Evolutionary conservation across 352 stramenopile species (phyloP), one percentile per base, ranked within the genome.

Genomic region (Peronospora farinosa): DNA sequence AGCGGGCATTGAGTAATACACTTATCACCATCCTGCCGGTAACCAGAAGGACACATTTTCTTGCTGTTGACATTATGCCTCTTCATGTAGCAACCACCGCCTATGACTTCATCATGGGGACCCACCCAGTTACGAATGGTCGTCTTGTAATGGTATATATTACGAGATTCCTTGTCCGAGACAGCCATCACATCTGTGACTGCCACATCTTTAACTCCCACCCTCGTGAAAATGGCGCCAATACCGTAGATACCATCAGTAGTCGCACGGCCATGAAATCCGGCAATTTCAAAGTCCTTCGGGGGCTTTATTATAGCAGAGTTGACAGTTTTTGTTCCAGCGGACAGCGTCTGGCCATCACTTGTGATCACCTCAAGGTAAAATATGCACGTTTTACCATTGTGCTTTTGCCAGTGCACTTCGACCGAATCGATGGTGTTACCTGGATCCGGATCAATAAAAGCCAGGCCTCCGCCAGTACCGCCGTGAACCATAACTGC

Each of bases 1-100:
- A 76, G 42, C 0, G 74, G 74, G 9, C 74, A 86, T 43, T 83
- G 57, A 0, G 68, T 60, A 42, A 72, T 58, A 40, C 73, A 82
- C 5, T 60, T 59, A 38, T 71, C 43, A 1, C 74, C 69, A 40
- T 78, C 54, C 28, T 61, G 68, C 35, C 72, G 60, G 43, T 73
- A 84, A 17, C 73, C 70, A 0, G 51, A 44, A 8, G 67, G 65
- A 38, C 71, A 81, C 8, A 50, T 42, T 1, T 53, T 63, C 19
- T 61, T 43, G 12, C 57, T 63, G 41, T 56, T 69, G 12, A 54
- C 33, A 28, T 53, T 45, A 12, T 58, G 19, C 12, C 23, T 68
- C 27, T 67, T 67, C 23, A 54, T 47, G 52, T 67, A 70, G n/a
- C 55, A 69, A 3, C 55, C 55, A 19, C 17, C 62, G 27, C 62